Evolutionary conservation across 2,329 filamentous ascomycete genomes (phyloP).

Genomic region (Aureobasidium leucospermi): DNA sequence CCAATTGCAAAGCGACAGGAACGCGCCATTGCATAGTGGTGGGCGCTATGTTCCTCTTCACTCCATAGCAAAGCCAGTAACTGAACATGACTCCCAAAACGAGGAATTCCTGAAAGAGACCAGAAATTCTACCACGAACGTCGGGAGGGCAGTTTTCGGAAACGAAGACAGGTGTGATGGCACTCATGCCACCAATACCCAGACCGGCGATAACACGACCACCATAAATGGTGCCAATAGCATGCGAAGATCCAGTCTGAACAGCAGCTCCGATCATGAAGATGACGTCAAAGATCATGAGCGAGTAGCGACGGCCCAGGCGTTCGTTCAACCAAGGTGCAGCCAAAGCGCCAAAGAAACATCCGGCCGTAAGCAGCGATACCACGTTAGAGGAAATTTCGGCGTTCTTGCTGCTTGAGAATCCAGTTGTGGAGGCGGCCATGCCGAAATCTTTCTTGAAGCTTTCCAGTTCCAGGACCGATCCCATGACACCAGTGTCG

Average conservation of each 20-base stretch:
- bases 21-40: slow-evolving; percentile 34
- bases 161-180: slow-evolving; percentile 53
- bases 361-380: slow-evolving; percentile 61
- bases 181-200: slow-evolving; percentile 44
- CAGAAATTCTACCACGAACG: slow-evolving; percentile 51
- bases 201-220: slow-evolving; percentile 54
- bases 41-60: slow-evolving; percentile 13
- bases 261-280: slow-evolving; percentile 57
- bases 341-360: slow-evolving; percentile 56
- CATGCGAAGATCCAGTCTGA: slow-evolving; percentile 53
- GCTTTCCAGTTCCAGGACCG: slow-evolving; percentile 52
- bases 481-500: slow-evolving; percentile 60
- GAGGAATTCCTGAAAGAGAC: slow-evolving; percentile 53
- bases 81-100: slow-evolving; percentile 44
- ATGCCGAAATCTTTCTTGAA: slow-evolving; percentile 38
- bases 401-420: slow-evolving; percentile 35
- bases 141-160: slow-evolving; percentile 53
- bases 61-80: slow-evolving; percentile 31
- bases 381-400: slow-evolving; percentile 59
- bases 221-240: slow-evolving; percentile 56
- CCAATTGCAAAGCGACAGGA: slow-evolving; percentile 55
- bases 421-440: slow-evolving; percentile 42
- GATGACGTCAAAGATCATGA: slow-evolving; percentile 50
- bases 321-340: slow-evolving; percentile 48
- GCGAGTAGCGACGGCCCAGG: slow-evolving; percentile 47